These are phyloP conservation scores for Tolypocladium sp. DNA, from an alignment of 2,329 filamentous ascomycete genomes.

Conservation along the genomic window DNA sequence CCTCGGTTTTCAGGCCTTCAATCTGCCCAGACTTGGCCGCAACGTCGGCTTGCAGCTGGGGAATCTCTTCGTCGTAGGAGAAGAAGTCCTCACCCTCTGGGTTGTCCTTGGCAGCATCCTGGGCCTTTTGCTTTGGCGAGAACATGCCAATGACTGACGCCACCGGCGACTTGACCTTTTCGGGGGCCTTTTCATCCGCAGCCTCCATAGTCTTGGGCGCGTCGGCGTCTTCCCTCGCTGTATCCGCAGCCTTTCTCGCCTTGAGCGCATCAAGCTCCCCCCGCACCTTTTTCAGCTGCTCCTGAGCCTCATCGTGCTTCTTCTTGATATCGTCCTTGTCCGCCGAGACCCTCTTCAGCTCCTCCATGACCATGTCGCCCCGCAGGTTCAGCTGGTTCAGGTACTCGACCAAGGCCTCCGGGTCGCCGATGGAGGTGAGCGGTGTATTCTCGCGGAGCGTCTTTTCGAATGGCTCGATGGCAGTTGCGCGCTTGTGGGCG, in stretches of 20 bases:
- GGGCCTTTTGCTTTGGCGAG: slow-evolving; percentile 35
- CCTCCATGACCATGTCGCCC: slow-evolving; percentile 87
- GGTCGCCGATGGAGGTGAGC: slow-evolving; percentile 78
- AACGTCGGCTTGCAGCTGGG: slow-evolving; percentile 68
- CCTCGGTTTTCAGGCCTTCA: slow-evolving; percentile 58
- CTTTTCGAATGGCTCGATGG: slow-evolving; percentile 90
- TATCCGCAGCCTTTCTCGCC: slow-evolving; percentile 17
- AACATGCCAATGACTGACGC: slow-evolving; percentile 39
- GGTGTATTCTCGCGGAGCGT: slow-evolving; percentile 88
- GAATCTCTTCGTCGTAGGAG: slow-evolving; percentile 82
- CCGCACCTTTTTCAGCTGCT: slow-evolving; percentile 49
- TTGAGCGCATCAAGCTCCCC: slow-evolving; percentile 52
- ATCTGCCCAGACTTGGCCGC: slow-evolving; percentile 63
- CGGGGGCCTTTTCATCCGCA: slow-evolving; percentile 7
- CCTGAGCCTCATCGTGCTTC: slow-evolving; percentile 61
- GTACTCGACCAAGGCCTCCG: slow-evolving; percentile 78
- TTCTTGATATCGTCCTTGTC: slow-evolving; percentile 76
- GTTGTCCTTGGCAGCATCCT: slow-evolving; percentile 17
- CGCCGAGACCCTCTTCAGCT: slow-evolving; percentile 75
- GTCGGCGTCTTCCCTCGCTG: slow-evolving; percentile 19
- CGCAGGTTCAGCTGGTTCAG: slow-evolving; percentile 78
- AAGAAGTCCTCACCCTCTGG: slow-evolving; percentile 65
- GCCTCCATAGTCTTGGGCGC: slow-evolving; percentile 18
- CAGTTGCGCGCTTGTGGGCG: slow-evolving; percentile 76
- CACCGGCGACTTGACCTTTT: slow-evolving; percentile 34